Evolutionary conservation across 768 basidiomycete species (phyloP).

Genomic region (Chalciporus chontae): DNA sequence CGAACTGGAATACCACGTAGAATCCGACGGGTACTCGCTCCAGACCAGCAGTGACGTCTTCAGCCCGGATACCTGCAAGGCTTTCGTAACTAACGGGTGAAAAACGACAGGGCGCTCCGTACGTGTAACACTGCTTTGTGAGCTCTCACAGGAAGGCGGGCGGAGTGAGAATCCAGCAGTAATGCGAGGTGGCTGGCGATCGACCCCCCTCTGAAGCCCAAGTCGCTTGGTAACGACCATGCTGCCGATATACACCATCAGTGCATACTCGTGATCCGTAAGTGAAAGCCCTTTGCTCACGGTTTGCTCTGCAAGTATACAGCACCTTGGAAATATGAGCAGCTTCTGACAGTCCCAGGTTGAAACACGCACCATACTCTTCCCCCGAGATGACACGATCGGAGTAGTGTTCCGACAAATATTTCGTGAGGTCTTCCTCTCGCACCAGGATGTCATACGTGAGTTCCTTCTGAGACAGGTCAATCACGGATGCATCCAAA

Average conservation of each 20-base stretch:
- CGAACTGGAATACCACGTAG: background rate
- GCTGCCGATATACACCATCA: too few species aligned
- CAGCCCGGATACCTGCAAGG: conserved; percentile 3
- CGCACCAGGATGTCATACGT: background rate
- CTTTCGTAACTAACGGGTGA: background rate
- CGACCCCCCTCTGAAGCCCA: too few species aligned
- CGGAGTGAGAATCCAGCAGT: background rate
- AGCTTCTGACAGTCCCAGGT: background rate
- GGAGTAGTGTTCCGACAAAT: background rate
- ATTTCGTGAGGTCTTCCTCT: background rate
- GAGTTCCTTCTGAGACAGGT: background rate
- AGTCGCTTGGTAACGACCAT: too few species aligned
- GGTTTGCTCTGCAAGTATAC: background rate
- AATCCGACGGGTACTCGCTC: conserved; percentile 10
- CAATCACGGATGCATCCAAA: background rate
- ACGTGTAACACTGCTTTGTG: conserved; percentile 1
- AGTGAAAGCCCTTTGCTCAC: background rate
- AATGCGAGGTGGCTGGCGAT: too few species aligned
- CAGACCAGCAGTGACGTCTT: conserved; percentile 2
- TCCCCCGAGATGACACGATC: background rate
- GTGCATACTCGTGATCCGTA: too few species aligned
- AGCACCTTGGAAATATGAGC: background rate
- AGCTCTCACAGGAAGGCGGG: background rate
- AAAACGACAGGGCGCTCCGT: background rate
- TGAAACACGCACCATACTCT: background rate